Percentiles rank a stretch among this genome's conserved stretches.
Evolutionary conservation across 192 early-diverging fungal genomes (phyloP).

Genomic region (Entomortierella beljakovae): DNA sequence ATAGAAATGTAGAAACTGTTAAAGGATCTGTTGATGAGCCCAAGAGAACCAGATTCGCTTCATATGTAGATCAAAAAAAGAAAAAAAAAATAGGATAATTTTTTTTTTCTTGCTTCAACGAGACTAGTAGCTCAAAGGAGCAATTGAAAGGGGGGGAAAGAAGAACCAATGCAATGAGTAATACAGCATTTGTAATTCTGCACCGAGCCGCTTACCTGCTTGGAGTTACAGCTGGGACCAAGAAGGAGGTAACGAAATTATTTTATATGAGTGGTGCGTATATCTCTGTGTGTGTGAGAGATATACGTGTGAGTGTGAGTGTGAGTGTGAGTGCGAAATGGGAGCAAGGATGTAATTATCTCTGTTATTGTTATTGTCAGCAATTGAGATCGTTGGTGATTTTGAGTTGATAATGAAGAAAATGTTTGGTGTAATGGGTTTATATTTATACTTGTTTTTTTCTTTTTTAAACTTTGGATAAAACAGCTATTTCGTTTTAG

Average conservation of each 20-base stretch:
- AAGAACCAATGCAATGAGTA: no score
- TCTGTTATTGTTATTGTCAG: background rate
- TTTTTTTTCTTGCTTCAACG: no score
- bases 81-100: background rate
- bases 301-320: conserved; percentile 1
- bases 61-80: background rate
- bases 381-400: background rate
- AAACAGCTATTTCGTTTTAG: background rate
- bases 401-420: conserved; percentile 2
- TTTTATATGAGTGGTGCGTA: background rate
- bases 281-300: background rate
- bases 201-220: no score
- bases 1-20: background rate
- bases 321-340: background rate
- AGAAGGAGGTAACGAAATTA: no score
- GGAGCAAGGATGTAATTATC: background rate
- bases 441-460: conserved; percentile 35
- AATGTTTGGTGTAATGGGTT: conserved; percentile 17
- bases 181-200: no score
- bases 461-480: background rate
- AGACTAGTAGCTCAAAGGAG: background rate
- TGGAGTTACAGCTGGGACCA: no score
- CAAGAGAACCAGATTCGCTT: background rate
- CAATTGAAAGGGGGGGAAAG: background rate
- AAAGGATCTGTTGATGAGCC: background rate